These are phyloP conservation scores for Tetracladium marchalianum DNA, from an alignment of 495 filamentous ascomycete species.

Conservation along the genomic window DNA sequence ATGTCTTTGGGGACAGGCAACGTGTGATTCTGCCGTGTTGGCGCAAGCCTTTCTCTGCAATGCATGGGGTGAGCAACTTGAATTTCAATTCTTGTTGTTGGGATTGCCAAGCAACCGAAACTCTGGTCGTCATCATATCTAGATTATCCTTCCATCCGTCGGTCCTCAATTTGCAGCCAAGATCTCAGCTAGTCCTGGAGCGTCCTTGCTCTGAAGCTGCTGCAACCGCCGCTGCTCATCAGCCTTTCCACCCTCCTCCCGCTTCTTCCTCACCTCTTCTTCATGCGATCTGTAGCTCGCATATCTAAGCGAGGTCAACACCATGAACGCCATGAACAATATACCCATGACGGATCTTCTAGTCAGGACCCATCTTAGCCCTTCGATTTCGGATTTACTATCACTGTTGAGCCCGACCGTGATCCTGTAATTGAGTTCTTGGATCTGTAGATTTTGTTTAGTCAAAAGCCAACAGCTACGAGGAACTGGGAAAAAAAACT, in stretches of 20 bases:
- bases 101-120: background rate
- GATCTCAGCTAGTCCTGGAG: slow-evolving; percentile 14
- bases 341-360: slow-evolving; percentile 77
- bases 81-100: background rate
- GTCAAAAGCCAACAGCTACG: background rate
- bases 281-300: slow-evolving; percentile 20
- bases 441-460: slow-evolving; percentile 44
- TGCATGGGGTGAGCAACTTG: no score
- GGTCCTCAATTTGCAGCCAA: slow-evolving; percentile 13
- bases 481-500: slow-evolving; percentile 15
- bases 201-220: slow-evolving; percentile 3
- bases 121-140: background rate
- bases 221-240: slow-evolving; percentile 8
- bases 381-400: slow-evolving; percentile 81
- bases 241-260: slow-evolving; percentile 6
- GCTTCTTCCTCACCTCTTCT: slow-evolving; percentile 29
- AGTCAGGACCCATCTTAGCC: slow-evolving; percentile 82
- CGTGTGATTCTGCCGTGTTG: no score
- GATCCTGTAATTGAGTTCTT: slow-evolving; percentile 91
- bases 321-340: slow-evolving; percentile 44
- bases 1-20: no score
- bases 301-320: slow-evolving; percentile 38
- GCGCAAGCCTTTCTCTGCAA: no score
- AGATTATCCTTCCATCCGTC: background rate
- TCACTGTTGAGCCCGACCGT: slow-evolving; percentile 79